Evolutionary conservation across 2,329 filamentous ascomycete species (phyloP), one percentile per base, ranked within the genome.

Genomic region (Cladophialophora immunda): DNA sequence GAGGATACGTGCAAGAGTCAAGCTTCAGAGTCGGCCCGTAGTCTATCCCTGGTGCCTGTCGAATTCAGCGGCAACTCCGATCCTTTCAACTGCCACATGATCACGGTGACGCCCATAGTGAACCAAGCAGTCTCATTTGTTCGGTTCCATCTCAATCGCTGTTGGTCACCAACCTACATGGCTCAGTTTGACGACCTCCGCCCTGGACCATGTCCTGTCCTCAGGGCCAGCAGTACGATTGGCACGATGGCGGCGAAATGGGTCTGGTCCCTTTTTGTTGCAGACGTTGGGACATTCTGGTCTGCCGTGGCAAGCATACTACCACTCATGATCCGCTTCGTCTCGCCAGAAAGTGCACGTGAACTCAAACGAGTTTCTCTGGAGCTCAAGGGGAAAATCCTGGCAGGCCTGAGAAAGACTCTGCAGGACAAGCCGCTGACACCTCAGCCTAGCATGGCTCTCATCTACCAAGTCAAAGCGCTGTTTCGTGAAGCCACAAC

Each of bases 61-160:
- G 22, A 9, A 30, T 9, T 55, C 27, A 30, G 41, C 11, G 57
- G 57, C 17, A 47, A 47, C 36, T 60, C 27, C 9, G 47, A 62
- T 19, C 59, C 45, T 13, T 62, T 62, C 25, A 25, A 55, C 11
- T 54, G 29, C 27, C 45, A 62, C 15, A 32, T 53, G 19, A 55
- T 62, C 13, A 30, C 45, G 6, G 22, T 53, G 29, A 54, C 45
- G 17, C 59, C 59, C 4, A 47, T 53, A 27, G 19, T 38, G 19
- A 36, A 62, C n/a, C 45, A 62, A 41, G 59, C 47, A n/a, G 36
- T 62, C 45, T 53, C 45, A 27, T 62, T 62, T n/a, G 45, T 62
- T n/a, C 59, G 59, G n/a, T 53, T 41, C 30, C 52, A 54, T 62
- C 45, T 22, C 27, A 29, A 22, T 19, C 25, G 19, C 17, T 62